Percentiles rank a stretch among this genome's conserved stretches.
Evolutionary conservation across 2,329 filamentous ascomycete species (phyloP).

Genomic region (Lachnellula arida): DNA sequence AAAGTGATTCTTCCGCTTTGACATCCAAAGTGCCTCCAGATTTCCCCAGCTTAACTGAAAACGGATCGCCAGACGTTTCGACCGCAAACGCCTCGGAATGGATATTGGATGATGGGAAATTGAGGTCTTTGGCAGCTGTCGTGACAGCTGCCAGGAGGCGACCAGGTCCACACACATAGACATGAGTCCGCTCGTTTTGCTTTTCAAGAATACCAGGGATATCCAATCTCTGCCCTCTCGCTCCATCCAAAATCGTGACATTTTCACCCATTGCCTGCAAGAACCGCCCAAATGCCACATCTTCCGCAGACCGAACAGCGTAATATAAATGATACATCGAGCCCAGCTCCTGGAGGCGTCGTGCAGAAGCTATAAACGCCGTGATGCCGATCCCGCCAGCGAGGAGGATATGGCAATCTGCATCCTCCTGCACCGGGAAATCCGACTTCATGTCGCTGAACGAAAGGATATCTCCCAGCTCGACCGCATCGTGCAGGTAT

Average conservation of each 20-base stretch:
- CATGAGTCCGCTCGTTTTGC: conserved; percentile 47
- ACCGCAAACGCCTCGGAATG: conserved; percentile 57
- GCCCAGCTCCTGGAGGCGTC: conserved; percentile 39
- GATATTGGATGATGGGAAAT: conserved; percentile 44
- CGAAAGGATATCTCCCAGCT: conserved; percentile 45
- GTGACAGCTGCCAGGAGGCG: conserved; percentile 50
- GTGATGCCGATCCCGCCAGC: conserved; percentile 62
- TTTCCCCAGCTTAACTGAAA: conserved; percentile 50
- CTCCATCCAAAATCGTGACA: conserved; percentile 48
- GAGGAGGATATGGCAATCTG: conserved; percentile 56
- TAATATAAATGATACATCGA: conserved; percentile 51
- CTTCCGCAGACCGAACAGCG: conserved; percentile 45
- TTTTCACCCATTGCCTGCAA: conserved; percentile 39
- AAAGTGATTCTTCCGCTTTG: conserved; percentile 36
- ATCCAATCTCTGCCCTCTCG: conserved; percentile 46
- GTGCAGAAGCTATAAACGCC: conserved; percentile 51
- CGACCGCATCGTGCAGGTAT: conserved; percentile 48
- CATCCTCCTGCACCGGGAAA: conserved; percentile 40
- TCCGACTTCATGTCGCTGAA: conserved; percentile 46
- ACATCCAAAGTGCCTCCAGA: conserved; percentile 38
- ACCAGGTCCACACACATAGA: conserved; percentile 56
- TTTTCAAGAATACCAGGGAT: conserved; percentile 41
- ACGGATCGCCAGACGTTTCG: conserved; percentile 51
- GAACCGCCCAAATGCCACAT: conserved; percentile 47
- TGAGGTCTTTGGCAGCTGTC: conserved; percentile 36